phyloP scores from a whole-genome alignment of 768 basidiomycete genomes.

The Tubosaeta sp. region DNA sequence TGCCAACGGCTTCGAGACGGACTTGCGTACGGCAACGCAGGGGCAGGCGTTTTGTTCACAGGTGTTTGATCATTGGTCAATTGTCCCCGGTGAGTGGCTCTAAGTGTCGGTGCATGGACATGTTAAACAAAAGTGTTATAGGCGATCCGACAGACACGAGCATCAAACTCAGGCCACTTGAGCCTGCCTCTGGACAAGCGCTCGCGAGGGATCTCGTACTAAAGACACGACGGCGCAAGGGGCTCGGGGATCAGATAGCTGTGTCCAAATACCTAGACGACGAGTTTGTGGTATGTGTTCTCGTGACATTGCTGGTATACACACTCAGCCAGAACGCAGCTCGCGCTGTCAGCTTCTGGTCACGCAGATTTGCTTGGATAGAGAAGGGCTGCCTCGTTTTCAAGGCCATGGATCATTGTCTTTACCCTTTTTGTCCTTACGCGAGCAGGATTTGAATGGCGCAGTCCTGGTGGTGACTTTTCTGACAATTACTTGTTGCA shows the following conservation, averaged over 20 bases:
- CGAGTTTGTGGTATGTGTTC: slow-evolving; percentile 79
- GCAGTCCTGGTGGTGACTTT: too few relatives aligned
- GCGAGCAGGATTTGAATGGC: too few relatives aligned
- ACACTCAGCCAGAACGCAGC: slow-evolving; percentile 40
- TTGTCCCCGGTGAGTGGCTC: slow-evolving; percentile 78
- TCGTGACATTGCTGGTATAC: background rate
- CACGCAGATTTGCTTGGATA: slow-evolving; percentile 87
- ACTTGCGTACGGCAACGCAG: slow-evolving; percentile 94
- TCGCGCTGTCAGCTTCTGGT: slow-evolving; percentile 93
- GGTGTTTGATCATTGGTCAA: slow-evolving; percentile 97
- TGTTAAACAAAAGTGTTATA: slow-evolving; percentile 23
- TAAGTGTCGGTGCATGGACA: background rate
- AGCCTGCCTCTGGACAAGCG: slow-evolving; percentile 95
- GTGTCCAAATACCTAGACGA: slow-evolving; percentile 97
- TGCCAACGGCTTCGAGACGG: slow-evolving; percentile 98
- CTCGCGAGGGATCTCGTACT: slow-evolving; percentile 92
- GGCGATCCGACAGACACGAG: slow-evolving; percentile 98
- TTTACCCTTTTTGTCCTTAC: too few relatives aligned
- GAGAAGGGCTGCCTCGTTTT: slow-evolving; percentile 8
- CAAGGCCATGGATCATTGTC: too few relatives aligned
- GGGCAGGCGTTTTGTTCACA: slow-evolving; percentile 99
- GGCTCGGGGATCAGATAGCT: slow-evolving; percentile 93
- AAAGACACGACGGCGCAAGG: slow-evolving; percentile 95
- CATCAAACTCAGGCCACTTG: slow-evolving; percentile 93
- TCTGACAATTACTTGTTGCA: too few relatives aligned